Percentiles rank a stretch among this genome's conserved stretches.
phyloP scores from a whole-genome alignment of 345 rosid species.

The Cochlearia excelsa region DNA sequence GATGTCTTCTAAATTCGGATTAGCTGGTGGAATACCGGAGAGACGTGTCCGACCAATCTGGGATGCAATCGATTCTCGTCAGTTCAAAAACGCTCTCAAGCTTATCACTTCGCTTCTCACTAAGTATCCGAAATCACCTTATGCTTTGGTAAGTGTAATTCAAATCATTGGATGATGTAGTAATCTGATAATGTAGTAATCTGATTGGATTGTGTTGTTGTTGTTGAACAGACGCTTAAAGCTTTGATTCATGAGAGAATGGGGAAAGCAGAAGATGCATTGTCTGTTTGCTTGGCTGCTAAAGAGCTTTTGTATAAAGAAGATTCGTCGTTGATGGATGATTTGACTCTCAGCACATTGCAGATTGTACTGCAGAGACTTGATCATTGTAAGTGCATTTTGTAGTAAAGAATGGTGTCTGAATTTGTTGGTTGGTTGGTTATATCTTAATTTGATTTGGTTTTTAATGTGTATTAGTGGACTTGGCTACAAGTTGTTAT shows the following conservation, averaged over 20 bases:
- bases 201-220: constrained; percentile 10
- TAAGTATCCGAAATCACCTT: constrained; percentile 82
- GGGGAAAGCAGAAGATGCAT: constrained; percentile 81
- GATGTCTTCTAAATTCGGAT: constrained; percentile 91
- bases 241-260: constrained; percentile 80
- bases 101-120: constrained; percentile 66
- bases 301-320: constrained; percentile 70
- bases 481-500: constrained; percentile 87
- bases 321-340: constrained; percentile 80
- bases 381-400: constrained; percentile 65
- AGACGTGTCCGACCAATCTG: constrained; percentile 92
- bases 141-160: constrained; percentile 61
- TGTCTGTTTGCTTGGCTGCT: constrained; percentile 62
- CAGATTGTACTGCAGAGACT: constrained; percentile 95
- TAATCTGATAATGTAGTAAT: constrained; percentile 4
- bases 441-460: constrained; percentile 6
- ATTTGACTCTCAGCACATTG: constrained; percentile 91
- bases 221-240: constrained; percentile 60
- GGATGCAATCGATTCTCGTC: constrained; percentile 98
- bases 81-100: constrained; percentile 92
- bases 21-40: constrained; percentile 98
- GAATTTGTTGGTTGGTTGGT: background rate
- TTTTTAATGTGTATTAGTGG: constrained; percentile 51
- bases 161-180: background rate
- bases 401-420: background rate